Evolutionary conservation across 2,329 filamentous ascomycete genomes (phyloP), one percentile per base, ranked within the genome.

Genomic region (Penicillium capsulatum): DNA sequence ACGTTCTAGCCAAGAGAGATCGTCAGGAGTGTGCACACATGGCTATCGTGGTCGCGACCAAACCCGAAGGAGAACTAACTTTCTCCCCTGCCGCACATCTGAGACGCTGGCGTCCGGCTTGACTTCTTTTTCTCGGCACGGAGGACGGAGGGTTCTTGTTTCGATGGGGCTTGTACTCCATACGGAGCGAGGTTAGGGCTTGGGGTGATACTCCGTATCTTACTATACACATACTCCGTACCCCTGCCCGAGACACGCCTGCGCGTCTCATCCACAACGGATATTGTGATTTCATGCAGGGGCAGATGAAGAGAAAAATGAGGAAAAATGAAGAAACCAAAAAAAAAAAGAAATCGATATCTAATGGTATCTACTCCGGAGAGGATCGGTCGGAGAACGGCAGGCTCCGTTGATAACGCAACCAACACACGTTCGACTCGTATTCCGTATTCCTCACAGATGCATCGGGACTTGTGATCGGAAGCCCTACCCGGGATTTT

Each of bases 1-100:
- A n/a, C n/a, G n/a, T 42, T 48, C 42, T 42, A 42, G 45, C 40
- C 42, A 31, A 45, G 41, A 36, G 36, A 30, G 46, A 48, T 48
- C 46, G 46, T 48, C 43, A 41, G 46, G 45, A 48, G 46, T 36
- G 35, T 38, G 34, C 44, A 30, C 27, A 19, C 20, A 15, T 34
- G 31, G 10, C 30, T 17, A 37, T 31, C 29, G 17, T 17, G 34
- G 34, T 37, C 17, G 34, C 28, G 22, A 38, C 22, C 35, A 19
- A 29, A 38, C 27, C 30, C 5, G 17, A 24, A 7, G 19, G n/a
- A 17, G 19, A 17, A 13, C 20, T 34, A 31, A 34, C 24, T 45
- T 42, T 42, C 22, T 17, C 17, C 32, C 35, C 43, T 31, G 31
- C 32, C 32, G 31, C 40, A n/a, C n/a, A 15, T 31, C 35, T 48